These are phyloP conservation scores for Cordyceps militaris DNA, from an alignment of 2,329 filamentous ascomycete species.

Conservation along the genomic window DNA sequence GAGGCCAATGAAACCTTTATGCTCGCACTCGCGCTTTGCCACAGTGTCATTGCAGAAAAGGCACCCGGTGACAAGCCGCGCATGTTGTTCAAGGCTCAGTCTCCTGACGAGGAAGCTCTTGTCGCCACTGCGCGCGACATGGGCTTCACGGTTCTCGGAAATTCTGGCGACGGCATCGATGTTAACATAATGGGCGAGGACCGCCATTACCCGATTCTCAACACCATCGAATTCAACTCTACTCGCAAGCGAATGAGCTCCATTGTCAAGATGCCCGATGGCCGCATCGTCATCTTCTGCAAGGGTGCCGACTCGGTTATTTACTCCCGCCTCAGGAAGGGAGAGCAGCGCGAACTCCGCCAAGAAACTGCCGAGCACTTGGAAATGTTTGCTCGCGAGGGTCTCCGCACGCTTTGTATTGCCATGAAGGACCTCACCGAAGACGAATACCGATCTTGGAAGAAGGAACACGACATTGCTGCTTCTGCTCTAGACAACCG, in stretches of 20 bases:
- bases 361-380: conserved; percentile 83
- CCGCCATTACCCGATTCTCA: conserved; percentile 76
- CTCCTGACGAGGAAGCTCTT: conserved; percentile 89
- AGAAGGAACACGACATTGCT: conserved; percentile 77
- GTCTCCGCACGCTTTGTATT: conserved; percentile 88
- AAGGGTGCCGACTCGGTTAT: conserved; percentile 98
- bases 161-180: conserved; percentile 71
- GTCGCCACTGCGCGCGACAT: conserved; percentile 92
- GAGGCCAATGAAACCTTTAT: conserved; percentile 82
- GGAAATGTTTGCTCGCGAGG: conserved; percentile 94
- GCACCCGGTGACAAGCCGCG: conserved; percentile 82
- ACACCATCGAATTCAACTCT: conserved; percentile 96
- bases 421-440: conserved; percentile 75
- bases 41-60: conserved; percentile 89
- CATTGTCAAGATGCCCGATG: conserved; percentile 90
- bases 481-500: conserved; percentile 76
- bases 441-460: conserved; percentile 79
- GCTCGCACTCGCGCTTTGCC: conserved; percentile 89
- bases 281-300: conserved; percentile 84
- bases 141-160: conserved; percentile 86
- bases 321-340: conserved; percentile 79
- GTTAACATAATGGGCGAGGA: conserved; percentile 85
- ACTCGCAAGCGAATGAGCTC: conserved; percentile 96
- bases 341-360: conserved; percentile 79
- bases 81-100: conserved; percentile 95